A percentile compares a stretch with the other conserved stretches of the same genome.
These are phyloP conservation scores for Viola pubescens DNA, from an alignment of 441 rosid genomes.

Conservation along the genomic window DNA sequence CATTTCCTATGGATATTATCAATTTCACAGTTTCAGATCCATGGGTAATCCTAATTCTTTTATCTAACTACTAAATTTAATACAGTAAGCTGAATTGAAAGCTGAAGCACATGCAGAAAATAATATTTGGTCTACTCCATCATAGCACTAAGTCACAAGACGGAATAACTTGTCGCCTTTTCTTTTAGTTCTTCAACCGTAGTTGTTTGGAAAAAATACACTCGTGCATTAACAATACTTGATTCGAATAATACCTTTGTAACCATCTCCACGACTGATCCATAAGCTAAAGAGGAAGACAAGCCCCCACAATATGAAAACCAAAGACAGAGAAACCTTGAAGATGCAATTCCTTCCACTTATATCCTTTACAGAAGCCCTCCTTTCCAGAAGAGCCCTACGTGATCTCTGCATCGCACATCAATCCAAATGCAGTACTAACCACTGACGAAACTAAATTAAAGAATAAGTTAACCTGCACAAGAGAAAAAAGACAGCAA, in stretches of 20 bases:
- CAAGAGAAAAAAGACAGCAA: neutral
- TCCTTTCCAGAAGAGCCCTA: constrained; percentile 68
- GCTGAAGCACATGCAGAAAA: too few species aligned
- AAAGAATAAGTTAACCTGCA: constrained; percentile 6
- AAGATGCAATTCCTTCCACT: constrained; percentile 39
- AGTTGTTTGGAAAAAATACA: too few species aligned
- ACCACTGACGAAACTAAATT: neutral
- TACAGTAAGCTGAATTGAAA: too few species aligned
- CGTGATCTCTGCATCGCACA: constrained; percentile 94
- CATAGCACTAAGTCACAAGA: too few species aligned
- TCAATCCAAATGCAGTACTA: constrained; percentile 23
- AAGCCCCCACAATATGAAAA: constrained; percentile 65
- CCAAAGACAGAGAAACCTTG: constrained; percentile 68
- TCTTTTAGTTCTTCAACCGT: too few species aligned
- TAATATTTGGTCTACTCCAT: too few species aligned
- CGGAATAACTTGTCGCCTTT: too few species aligned
- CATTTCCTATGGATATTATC: too few species aligned
- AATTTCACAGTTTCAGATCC: too few species aligned
- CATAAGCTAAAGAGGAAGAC: constrained; percentile 52
- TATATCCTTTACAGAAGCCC: constrained; percentile 42
- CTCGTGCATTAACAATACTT: neutral
- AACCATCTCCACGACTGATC: constrained; percentile 58
- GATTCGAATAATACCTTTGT: constrained; percentile 36
- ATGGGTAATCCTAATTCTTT: too few species aligned
- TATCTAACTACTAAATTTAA: too few species aligned